Evolutionary conservation across 345 rosid genomes (phyloP).

Genomic region (Bruguiera parviflora): DNA sequence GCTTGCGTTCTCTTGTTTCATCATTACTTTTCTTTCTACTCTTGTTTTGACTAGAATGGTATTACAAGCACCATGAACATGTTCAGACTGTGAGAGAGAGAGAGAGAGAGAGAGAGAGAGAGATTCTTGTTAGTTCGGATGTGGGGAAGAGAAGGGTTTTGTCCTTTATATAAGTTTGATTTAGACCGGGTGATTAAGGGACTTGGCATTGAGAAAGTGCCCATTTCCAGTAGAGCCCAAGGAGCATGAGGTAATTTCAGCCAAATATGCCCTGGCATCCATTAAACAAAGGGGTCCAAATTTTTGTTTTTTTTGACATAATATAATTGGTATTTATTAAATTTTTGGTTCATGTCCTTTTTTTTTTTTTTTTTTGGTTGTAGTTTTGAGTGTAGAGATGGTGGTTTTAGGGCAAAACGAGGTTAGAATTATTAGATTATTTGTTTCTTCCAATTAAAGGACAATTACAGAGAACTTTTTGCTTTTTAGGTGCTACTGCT

Average conservation of each 20-base stretch:
- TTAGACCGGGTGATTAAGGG: background rate
- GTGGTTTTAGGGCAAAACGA: constrained; percentile 8
- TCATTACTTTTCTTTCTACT: background rate
- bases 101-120: constrained; percentile 1
- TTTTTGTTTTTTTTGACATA: background rate
- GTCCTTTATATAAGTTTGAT: constrained; percentile 34
- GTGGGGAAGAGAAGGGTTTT: constrained; percentile 14
- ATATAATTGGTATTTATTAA: background rate
- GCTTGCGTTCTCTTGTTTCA: constrained; percentile 28
- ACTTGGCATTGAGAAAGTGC: background rate
- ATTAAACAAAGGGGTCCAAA: background rate
- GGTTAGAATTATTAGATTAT: background rate
- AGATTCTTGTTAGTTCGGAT: constrained; percentile 16
- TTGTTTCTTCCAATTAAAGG: no score
- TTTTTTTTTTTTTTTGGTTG: background rate
- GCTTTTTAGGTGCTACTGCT: constrained; percentile 11
- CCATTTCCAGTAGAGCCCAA: background rate
- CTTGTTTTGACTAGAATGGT: background rate
- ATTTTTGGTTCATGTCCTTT: background rate
- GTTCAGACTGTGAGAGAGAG: background rate
- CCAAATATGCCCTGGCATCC: constrained; percentile 28
- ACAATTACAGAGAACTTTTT: constrained; percentile 4
- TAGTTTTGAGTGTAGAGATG: background rate
- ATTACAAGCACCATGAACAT: background rate
- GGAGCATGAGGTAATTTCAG: constrained; percentile 15